phyloP scores from a whole-genome alignment of 2,329 filamentous ascomycete species.

The Fusarium sulawesiense region DNA sequence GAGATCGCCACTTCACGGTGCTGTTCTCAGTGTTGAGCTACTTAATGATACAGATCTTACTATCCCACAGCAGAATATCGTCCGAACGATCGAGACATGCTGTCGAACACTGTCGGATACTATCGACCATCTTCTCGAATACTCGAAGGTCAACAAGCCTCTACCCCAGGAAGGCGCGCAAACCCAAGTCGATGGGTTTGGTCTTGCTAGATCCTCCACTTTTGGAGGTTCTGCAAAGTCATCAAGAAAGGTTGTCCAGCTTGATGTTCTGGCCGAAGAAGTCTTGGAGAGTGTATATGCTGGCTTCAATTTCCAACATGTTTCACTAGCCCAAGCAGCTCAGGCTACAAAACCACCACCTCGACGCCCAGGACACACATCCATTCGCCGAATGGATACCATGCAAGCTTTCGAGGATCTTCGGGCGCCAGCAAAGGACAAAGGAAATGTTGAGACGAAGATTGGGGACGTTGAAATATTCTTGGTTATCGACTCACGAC shows the following conservation, averaged over 20 bases:
- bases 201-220: background rate
- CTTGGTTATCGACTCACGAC: slow-evolving; percentile 54
- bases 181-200: background rate
- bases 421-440: background rate
- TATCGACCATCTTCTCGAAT: slow-evolving; percentile 65
- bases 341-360: background rate
- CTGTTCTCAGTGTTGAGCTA: slow-evolving; percentile 65
- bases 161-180: slow-evolving; percentile 11
- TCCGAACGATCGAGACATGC: slow-evolving; percentile 63
- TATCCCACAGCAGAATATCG: slow-evolving; percentile 58
- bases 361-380: slow-evolving; percentile 24
- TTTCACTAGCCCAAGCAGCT: slow-evolving; percentile 37
- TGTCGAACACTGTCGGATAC: slow-evolving; percentile 65
- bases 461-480: slow-evolving; percentile 48
- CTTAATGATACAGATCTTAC: slow-evolving; percentile 63
- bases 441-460: background rate
- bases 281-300: slow-evolving; percentile 61
- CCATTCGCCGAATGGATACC: slow-evolving; percentile 41
- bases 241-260: slow-evolving; percentile 44
- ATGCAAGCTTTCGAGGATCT: slow-evolving; percentile 58
- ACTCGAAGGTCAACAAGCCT: slow-evolving; percentile 64
- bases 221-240: slow-evolving; percentile 25
- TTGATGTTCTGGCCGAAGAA: slow-evolving; percentile 59
- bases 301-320: slow-evolving; percentile 55
- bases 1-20: slow-evolving; percentile 69